Evolutionary conservation across 2,329 filamentous ascomycete species (phyloP).

Genomic region (Aspergillus aculeatus): DNA sequence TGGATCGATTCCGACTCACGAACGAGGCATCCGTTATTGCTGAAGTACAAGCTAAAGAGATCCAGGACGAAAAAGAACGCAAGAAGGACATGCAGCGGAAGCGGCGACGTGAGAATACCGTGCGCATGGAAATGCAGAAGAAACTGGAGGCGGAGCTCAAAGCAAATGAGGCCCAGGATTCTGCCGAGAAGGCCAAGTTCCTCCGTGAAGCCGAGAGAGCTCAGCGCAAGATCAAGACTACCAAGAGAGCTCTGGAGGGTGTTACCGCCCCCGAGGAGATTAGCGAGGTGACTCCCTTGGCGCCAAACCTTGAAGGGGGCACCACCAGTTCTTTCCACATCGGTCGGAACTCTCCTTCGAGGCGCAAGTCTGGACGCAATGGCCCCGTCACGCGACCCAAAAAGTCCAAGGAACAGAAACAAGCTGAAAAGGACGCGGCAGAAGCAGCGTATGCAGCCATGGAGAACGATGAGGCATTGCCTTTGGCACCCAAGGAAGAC

Average conservation of each 20-base stretch:
- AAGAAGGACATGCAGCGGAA: slow-evolving; percentile 99
- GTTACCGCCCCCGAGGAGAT: slow-evolving; percentile 73
- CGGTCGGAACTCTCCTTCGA: slow-evolving; percentile 53
- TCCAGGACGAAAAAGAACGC: slow-evolving; percentile 93
- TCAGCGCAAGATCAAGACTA: slow-evolving; percentile 89
- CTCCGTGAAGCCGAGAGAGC: slow-evolving; percentile 84
- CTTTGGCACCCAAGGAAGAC: slow-evolving; percentile 60
- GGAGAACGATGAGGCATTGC: slow-evolving; percentile 44
- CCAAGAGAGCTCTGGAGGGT: slow-evolving; percentile 80
- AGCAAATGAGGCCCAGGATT: slow-evolving; percentile 75
- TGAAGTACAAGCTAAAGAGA: slow-evolving; percentile 84
- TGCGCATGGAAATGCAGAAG: slow-evolving; percentile 83
- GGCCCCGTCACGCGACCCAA: slow-evolving; percentile 64
- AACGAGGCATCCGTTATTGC: slow-evolving; percentile 79
- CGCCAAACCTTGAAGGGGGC: slow-evolving; percentile 79
- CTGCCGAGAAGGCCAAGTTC: slow-evolving; percentile 76
- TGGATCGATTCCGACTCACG: slow-evolving; percentile 70
- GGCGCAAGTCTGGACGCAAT: slow-evolving; percentile 55
- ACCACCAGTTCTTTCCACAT: slow-evolving; percentile 82
- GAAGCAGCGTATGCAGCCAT: slow-evolving; percentile 80
- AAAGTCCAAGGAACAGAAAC: slow-evolving; percentile 78
- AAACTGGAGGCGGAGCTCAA: slow-evolving; percentile 75
- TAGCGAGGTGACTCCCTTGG: slow-evolving; percentile 67
- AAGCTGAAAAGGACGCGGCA: slow-evolving; percentile 70
- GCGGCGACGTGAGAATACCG: slow-evolving; percentile 87